Conservation (phyloP, 192 early-diverging fungal genomes). For the Nowakowskiella sp. region DNA sequence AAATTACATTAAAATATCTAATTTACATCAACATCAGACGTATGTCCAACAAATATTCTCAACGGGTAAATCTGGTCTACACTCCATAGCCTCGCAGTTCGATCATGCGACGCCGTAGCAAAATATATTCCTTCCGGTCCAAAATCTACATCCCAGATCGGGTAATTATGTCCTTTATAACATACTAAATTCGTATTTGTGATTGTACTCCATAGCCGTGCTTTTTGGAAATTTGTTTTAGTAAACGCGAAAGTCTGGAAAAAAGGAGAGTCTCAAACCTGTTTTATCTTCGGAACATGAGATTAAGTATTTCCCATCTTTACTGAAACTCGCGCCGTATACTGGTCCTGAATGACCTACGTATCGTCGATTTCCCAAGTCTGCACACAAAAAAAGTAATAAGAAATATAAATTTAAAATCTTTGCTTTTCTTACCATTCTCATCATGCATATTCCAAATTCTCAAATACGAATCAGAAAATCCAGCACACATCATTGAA, state of each 20-base stretch:
- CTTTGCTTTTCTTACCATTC: conserved; percentile 45
- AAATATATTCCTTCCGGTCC: conserved; percentile 90
- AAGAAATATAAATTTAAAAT: not conserved
- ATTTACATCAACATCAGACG: conserved; percentile 90
- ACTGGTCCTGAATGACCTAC: conserved; percentile 90
- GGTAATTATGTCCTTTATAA: conserved; percentile 95
- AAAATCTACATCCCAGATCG: conserved; percentile 94
- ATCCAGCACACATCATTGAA: conserved; percentile 77
- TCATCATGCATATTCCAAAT: conserved; percentile 88
- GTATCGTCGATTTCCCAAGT: conserved; percentile 58
- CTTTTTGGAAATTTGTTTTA: conserved; percentile 29
- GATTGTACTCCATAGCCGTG: conserved; percentile 91
- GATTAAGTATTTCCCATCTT: conserved; percentile 76
- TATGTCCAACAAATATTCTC: conserved; percentile 95
- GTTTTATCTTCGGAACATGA: conserved; percentile 89
- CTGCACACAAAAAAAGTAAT: conserved; percentile 5
- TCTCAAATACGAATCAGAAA: conserved; percentile 87
- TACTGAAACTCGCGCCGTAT: conserved; percentile 78
- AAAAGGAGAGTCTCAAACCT: conserved; percentile 27
- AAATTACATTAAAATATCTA: not conserved
- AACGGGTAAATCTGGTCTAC: conserved; percentile 93
- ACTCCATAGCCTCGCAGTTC: conserved; percentile 93
- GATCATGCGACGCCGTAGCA: conserved; percentile 91
- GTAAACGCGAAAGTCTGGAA: conserved; percentile 9
- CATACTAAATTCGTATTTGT: conserved; percentile 85